phyloP scores from a whole-genome alignment of 139 green algal genomes.

The Picochlorum sp. region DNA sequence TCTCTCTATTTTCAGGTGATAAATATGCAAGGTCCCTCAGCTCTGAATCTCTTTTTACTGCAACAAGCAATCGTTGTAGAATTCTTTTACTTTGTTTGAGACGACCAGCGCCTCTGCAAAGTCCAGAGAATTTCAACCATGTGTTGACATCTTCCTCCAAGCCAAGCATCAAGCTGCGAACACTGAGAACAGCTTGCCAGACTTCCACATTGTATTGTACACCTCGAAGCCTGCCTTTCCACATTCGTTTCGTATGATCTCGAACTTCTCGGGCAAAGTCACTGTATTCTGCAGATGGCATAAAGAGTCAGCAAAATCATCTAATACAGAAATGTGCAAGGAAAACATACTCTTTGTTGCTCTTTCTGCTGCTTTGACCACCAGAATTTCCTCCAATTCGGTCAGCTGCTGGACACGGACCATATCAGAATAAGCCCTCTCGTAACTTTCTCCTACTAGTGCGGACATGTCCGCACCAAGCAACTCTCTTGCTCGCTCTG shows the following conservation, averaged over 20 bases:
- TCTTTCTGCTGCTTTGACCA: conserved; percentile 19
- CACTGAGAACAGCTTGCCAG: conserved; percentile 63
- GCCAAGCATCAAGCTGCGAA: conserved; percentile 81
- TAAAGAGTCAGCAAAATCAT: not conserved
- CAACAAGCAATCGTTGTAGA: conserved; percentile 63
- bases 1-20: conserved; percentile 59
- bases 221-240: conserved; percentile 73
- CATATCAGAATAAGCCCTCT: conserved; percentile 92
- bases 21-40: conserved; percentile 42
- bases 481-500: conserved; percentile 74
- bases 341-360: conserved; percentile 4
- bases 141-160: conserved; percentile 75
- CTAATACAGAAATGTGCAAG: conserved; percentile 1
- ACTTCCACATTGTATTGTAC: conserved; percentile 89
- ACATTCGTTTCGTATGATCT: conserved; percentile 63
- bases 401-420: conserved; percentile 93
- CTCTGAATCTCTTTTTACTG: conserved; percentile 72
- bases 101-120: conserved; percentile 85
- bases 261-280: conserved; percentile 1
- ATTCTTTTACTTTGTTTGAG: conserved; percentile 51
- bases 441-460: conserved; percentile 91
- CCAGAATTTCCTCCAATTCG: conserved; percentile 91
- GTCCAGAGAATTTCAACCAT: conserved; percentile 91
- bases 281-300: not conserved
- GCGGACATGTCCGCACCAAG: conserved; percentile 89